A percentile compares a stretch with the other conserved stretches of the same genome.
These are phyloP conservation scores for Actinomortierella ambigua DNA, from an alignment of 371 early-diverging fungal species.

Conservation along the genomic window DNA sequence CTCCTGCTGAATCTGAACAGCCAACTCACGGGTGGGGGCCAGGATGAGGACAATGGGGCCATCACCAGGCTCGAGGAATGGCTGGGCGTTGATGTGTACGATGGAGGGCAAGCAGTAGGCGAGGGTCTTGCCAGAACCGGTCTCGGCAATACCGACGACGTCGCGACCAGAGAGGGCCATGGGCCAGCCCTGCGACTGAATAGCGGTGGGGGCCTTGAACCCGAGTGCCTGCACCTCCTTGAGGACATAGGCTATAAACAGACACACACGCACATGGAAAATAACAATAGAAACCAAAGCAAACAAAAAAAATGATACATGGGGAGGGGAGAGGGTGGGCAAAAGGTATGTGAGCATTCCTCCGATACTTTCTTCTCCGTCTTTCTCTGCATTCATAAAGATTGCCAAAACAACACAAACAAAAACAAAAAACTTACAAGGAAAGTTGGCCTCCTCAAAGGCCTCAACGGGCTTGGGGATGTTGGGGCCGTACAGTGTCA, in stretches of 20 bases:
- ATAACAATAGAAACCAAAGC: neutral
- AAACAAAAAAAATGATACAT: neutral
- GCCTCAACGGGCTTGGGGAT: slow-evolving; percentile 83
- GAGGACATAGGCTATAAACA: slow-evolving; percentile 69
- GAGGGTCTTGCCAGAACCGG: slow-evolving; percentile 99
- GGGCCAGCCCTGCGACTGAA: slow-evolving; percentile 99
- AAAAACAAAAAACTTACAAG: slow-evolving; percentile 46
- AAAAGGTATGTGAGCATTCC: too few relatives aligned
- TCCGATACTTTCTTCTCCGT: neutral
- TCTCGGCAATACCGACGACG: slow-evolving; percentile 98
- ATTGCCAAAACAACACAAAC: neutral
- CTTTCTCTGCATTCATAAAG: neutral
- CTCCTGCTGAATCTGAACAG: slow-evolving; percentile 94
- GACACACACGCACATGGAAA: neutral
- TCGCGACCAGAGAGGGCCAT: slow-evolving; percentile 98
- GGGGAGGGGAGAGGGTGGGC: neutral
- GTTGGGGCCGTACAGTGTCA: slow-evolving; percentile 72
- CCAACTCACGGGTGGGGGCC: slow-evolving; percentile 95
- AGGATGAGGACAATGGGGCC: slow-evolving; percentile 96
- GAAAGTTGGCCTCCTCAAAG: slow-evolving; percentile 87
- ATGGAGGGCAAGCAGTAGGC: slow-evolving; percentile 97
- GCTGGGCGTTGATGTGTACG: slow-evolving; percentile 98
- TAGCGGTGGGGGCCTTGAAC: slow-evolving; percentile 93
- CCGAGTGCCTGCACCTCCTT: slow-evolving; percentile 84
- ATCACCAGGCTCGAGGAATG: slow-evolving; percentile 92